A percentile compares a stretch with the other conserved stretches of the same genome.
phyloP scores from a whole-genome alignment of 2,329 filamentous ascomycete species.

The Aulographum hederae region DNA sequence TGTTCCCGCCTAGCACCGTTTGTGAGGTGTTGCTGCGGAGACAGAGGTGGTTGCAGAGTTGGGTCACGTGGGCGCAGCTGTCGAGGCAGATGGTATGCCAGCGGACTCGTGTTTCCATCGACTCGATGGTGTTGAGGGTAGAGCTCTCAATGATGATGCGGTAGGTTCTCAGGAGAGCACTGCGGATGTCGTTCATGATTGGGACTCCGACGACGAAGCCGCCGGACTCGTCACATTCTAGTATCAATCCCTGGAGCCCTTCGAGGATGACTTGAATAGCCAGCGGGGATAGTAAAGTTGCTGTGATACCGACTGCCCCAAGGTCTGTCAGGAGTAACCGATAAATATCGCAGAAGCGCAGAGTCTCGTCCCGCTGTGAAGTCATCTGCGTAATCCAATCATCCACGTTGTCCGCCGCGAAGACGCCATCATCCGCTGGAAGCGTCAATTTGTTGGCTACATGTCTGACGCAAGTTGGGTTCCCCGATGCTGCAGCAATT shows the following conservation, averaged over 20 bases:
- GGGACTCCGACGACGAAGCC: conserved; percentile 21
- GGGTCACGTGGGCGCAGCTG: too few relatives aligned
- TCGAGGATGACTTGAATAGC: conserved; percentile 22
- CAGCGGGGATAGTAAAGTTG: conserved; percentile 13
- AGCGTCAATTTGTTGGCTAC: too few relatives aligned
- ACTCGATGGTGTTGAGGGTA: conserved; percentile 17
- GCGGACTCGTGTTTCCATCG: conserved; percentile 22
- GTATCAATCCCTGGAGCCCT: conserved; percentile 24
- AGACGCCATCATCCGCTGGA: conserved; percentile 22
- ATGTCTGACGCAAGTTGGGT: conserved; percentile 23
- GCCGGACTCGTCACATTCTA: conserved; percentile 20
- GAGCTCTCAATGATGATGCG: conserved; percentile 19
- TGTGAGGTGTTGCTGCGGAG: too few relatives aligned
- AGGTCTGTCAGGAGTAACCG: conserved; percentile 16
- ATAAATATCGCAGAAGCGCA: conserved; percentile 23
- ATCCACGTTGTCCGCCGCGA: conserved; percentile 20
- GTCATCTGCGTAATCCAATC: conserved; percentile 22
- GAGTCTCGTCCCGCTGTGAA: conserved; percentile 12
- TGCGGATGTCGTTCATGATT: conserved; percentile 18
- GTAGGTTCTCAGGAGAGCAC: conserved; percentile 21
- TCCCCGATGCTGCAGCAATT: conserved; percentile 24
- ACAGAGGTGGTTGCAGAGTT: too few relatives aligned
- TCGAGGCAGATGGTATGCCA: conserved; percentile 28
- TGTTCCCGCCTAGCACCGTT: too few relatives aligned
- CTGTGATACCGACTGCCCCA: conserved; percentile 12